Base-by-base conservation (phyloP, 225 moss, liverwort and hornwort species). In the Rhytidiadelphus loreus region DNA sequence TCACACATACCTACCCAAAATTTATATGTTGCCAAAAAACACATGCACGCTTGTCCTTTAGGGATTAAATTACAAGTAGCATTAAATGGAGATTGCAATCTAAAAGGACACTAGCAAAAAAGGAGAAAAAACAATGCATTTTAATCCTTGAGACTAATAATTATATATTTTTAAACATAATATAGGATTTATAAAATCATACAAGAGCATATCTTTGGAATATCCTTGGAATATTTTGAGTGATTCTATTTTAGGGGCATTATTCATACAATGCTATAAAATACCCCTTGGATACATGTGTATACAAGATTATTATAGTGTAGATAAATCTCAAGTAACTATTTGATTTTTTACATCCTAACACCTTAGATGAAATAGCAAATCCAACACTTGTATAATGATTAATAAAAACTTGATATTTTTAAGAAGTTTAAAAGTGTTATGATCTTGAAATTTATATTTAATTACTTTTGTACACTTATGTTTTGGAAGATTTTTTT, bases 321-420 rank as follows among this genome's bases (percentile, higher is more conserved):
- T 22, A 66, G 13, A 39, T 39, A 69, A 39, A 69, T 24, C 7
- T 39, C 33, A 8, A 39, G 23, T 22, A 39, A 68, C 22, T n/a
- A n/a, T 68, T n/a, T n/a, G 12, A n/a, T n/a, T 68, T 68, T 19
- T 7, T 22, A n/a, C 7, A 68, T n/a, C 13, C 22, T 23, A n/a
- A 23, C 4, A 7, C 0, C 4, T 7, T 68, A 7, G 13, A n/a
- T 7, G 7, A 70, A 25, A 70, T 41, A 41, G 8, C 0, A 70
- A 41, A 70, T 39, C 68, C 13, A 41, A 14, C 14, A 24, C 14
- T 13, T 41, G 1, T 41, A 41, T 41, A 13, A 7, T 70, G 14
- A 41, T 0, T 41, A 4, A 39, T 1, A 70, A 25, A 14, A 25
- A 7, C 41, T 41, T 41, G 25, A 70, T 4, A 70, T 41, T 70